Evolutionary conservation across 495 filamentous ascomycete species (phyloP).

Genomic region (Polyplosphaeria fusca): DNA sequence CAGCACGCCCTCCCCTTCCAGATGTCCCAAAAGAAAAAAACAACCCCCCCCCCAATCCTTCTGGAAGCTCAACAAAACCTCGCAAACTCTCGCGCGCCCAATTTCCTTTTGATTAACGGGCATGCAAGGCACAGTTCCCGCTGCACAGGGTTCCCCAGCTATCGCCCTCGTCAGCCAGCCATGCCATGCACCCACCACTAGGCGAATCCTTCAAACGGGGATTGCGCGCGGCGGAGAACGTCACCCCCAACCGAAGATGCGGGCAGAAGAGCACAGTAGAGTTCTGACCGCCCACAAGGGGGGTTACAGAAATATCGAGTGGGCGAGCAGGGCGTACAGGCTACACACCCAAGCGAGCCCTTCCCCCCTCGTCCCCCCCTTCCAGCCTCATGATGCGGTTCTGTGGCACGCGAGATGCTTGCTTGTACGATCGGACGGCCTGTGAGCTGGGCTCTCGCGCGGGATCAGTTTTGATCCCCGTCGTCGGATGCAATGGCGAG

Average conservation of each 20-base stretch:
- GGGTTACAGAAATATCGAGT: too few species aligned
- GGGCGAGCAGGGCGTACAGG: too few species aligned
- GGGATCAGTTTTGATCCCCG: not conserved
- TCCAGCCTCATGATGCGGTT: too few species aligned
- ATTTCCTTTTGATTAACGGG: not conserved
- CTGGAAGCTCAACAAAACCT: not conserved
- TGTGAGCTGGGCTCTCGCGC: too few species aligned
- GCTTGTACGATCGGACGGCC: too few species aligned
- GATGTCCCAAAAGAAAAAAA: not conserved
- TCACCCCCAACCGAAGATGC: not conserved
- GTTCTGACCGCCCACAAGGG: too few species aligned
- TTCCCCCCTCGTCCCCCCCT: too few species aligned
- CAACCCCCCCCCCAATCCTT: not conserved
- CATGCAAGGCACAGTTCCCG: slow-evolving; percentile 5
- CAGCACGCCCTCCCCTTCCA: not conserved
- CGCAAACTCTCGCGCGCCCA: too few species aligned
- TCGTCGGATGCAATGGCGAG: too few species aligned
- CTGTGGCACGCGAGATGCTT: too few species aligned
- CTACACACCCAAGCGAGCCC: too few species aligned
- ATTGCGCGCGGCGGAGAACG: not conserved
- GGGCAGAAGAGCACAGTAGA: not conserved
- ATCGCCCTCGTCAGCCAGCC: slow-evolving; percentile 2
- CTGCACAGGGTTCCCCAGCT: slow-evolving; percentile 2
- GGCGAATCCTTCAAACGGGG: not conserved
- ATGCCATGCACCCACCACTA: not conserved